These are phyloP conservation scores for Colletotrichum coccodes DNA, from an alignment of 2,329 filamentous ascomycete genomes.

Conservation along the genomic window DNA sequence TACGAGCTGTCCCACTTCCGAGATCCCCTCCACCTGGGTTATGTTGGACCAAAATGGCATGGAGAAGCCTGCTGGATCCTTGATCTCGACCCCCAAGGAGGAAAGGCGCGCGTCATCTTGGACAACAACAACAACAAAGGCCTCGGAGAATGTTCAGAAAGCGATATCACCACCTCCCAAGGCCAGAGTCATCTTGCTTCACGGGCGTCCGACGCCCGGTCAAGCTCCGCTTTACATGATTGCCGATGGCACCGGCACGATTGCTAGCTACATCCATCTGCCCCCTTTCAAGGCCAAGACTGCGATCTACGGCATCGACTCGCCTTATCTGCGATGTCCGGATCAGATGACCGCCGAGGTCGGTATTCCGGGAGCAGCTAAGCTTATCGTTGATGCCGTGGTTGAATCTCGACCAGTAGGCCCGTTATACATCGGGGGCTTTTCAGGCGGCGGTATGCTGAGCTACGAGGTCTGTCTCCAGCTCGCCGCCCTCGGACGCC, in stretches of 20 bases:
- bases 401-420: background rate
- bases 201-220: background rate
- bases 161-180: background rate
- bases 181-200: background rate
- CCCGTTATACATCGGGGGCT: background rate
- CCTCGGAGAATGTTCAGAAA: background rate
- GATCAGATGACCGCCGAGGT: background rate
- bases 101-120: too few relatives aligned
- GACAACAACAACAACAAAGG: too few relatives aligned
- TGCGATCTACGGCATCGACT: constrained; percentile 7
- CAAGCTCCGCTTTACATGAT: constrained; percentile 1
- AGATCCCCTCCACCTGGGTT: background rate
- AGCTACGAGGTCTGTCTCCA: constrained; percentile 11
- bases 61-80: background rate
- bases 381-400: constrained; percentile 5
- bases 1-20: background rate
- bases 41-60: background rate
- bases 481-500: background rate
- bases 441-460: constrained; percentile 8
- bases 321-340: constrained; percentile 1
- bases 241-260: constrained; percentile 10
- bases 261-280: constrained; percentile 15
- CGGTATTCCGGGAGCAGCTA: constrained; percentile 2
- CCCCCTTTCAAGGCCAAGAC: background rate
- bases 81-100: background rate